phyloP scores from a whole-genome alignment of 768 basidiomycete species.

The Boletus huronensis region DNA sequence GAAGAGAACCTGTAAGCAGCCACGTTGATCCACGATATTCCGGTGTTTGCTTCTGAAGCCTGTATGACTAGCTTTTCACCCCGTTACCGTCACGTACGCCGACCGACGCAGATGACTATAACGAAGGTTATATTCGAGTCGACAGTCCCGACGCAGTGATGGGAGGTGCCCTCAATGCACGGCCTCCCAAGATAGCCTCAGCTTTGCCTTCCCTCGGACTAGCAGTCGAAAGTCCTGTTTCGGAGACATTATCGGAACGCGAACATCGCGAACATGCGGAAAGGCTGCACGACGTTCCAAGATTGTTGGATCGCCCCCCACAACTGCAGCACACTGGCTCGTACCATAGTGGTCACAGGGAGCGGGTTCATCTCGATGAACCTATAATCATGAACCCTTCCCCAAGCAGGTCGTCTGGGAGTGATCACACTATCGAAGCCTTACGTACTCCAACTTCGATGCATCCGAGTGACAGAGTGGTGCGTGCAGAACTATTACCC shows the following conservation, averaged over 20 bases:
- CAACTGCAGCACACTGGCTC: conserved; percentile 15
- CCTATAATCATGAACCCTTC: conserved; percentile 24
- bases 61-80: conserved; percentile 26
- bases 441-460: conserved; percentile 18
- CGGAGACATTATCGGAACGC: conserved; percentile 25
- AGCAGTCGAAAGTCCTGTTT: conserved; percentile 15
- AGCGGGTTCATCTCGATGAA: conserved; percentile 11
- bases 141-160: conserved; percentile 31
- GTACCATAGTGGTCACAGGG: conserved; percentile 22
- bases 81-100: conserved; percentile 32
- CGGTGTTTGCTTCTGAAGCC: conserved; percentile 8
- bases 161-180: conserved; percentile 33
- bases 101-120: conserved; percentile 32
- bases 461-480: conserved; percentile 28
- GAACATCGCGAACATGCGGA: conserved; percentile 17
- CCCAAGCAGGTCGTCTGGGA: conserved; percentile 20
- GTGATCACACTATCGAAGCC: conserved; percentile 32
- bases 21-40: neutral
- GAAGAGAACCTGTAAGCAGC: conserved; percentile 31
- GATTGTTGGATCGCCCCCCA: conserved; percentile 24
- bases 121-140: conserved; percentile 31
- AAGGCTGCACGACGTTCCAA: conserved; percentile 20
- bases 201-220: conserved; percentile 23
- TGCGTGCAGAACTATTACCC: conserved; percentile 6
- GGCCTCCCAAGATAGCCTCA: conserved; percentile 24